Evolutionary conservation across 2,329 filamentous ascomycete genomes (phyloP).

Genomic region (Penicillium sp.): DNA sequence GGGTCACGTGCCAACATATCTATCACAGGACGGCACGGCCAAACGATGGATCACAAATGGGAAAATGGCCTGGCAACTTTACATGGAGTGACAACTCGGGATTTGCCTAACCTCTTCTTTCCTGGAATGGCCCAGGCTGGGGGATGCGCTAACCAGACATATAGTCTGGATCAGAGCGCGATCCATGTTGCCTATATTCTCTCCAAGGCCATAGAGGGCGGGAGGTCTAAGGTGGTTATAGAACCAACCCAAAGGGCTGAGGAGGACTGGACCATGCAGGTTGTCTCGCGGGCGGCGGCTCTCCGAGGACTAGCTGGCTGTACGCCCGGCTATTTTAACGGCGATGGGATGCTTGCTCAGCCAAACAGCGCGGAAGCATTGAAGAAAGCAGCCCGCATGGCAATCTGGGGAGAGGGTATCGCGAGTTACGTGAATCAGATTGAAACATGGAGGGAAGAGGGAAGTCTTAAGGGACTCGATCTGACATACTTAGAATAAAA

Average conservation of each 20-base stretch:
- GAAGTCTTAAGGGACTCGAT: constrained; percentile 29
- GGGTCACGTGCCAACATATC: constrained; percentile 41
- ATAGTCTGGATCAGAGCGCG: constrained; percentile 41
- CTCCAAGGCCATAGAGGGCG: constrained; percentile 31
- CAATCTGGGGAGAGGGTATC: constrained; percentile 40
- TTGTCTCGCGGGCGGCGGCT: constrained; percentile 46
- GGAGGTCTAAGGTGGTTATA: constrained; percentile 12
- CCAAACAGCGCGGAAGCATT: too few species aligned
- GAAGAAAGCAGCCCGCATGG: constrained; percentile 27
- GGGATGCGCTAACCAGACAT: constrained; percentile 46
- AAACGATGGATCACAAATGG: constrained; percentile 54
- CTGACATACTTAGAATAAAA: too few species aligned
- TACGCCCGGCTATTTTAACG: constrained; percentile 61
- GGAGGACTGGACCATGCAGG: constrained; percentile 52
- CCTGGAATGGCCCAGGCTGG: constrained; percentile 50
- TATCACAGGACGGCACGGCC: constrained; percentile 52
- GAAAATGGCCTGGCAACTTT: constrained; percentile 54
- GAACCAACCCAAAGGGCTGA: constrained; percentile 44
- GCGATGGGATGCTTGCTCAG: constrained; percentile 48
- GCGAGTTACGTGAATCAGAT: constrained; percentile 34
- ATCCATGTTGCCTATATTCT: constrained; percentile 54
- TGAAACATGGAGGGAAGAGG: constrained; percentile 32
- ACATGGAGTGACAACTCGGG: constrained; percentile 55
- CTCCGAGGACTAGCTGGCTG: constrained; percentile 50
- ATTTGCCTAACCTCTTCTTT: constrained; percentile 63